Conservation (phyloP, 1,284 basidiomycete genomes). For the Taiwanofungus camphoratus region DNA sequence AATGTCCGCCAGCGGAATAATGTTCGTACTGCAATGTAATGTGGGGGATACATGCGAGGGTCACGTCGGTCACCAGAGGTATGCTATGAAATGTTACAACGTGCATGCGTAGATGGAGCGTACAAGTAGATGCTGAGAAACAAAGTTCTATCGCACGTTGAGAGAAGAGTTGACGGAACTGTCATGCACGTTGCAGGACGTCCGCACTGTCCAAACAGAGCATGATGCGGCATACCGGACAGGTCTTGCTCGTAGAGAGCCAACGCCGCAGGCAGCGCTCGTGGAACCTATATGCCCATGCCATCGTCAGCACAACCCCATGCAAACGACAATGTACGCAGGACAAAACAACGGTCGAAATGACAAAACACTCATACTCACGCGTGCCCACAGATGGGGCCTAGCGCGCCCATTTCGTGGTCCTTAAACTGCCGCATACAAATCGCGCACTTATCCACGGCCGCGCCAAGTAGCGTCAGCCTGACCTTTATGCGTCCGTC, state of each 20-base stretch:
- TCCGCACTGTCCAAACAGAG: slow-evolving; percentile 18
- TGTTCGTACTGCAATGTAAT: too few relatives aligned
- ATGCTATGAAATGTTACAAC: too few relatives aligned
- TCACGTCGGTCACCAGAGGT: too few relatives aligned
- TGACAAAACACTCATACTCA: slow-evolving; percentile 31
- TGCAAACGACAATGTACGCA: background rate
- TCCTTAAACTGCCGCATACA: slow-evolving; percentile 75
- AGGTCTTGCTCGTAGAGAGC: slow-evolving; percentile 46
- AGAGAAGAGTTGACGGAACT: too few relatives aligned
- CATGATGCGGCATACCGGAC: slow-evolving; percentile 41
- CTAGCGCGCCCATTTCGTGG: slow-evolving; percentile 50
- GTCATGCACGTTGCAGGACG: too few relatives aligned
- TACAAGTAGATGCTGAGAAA: too few relatives aligned
- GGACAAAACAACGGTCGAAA: background rate
- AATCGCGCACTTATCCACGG: slow-evolving; percentile 76
- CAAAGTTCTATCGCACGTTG: too few relatives aligned
- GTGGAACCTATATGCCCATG: slow-evolving; percentile 40
- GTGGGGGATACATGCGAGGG: too few relatives aligned
- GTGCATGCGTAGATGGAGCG: too few relatives aligned
- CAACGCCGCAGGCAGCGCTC: slow-evolving; percentile 51
- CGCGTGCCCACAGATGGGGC: slow-evolving; percentile 66
- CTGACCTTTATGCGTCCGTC: slow-evolving; percentile 79
- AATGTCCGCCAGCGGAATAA: too few relatives aligned
- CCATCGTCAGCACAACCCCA: background rate
- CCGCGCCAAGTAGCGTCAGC: slow-evolving; percentile 61